Conservation (phyloP, 2,329 filamentous ascomycete genomes). For the Diaporthe longicolla region DNA sequence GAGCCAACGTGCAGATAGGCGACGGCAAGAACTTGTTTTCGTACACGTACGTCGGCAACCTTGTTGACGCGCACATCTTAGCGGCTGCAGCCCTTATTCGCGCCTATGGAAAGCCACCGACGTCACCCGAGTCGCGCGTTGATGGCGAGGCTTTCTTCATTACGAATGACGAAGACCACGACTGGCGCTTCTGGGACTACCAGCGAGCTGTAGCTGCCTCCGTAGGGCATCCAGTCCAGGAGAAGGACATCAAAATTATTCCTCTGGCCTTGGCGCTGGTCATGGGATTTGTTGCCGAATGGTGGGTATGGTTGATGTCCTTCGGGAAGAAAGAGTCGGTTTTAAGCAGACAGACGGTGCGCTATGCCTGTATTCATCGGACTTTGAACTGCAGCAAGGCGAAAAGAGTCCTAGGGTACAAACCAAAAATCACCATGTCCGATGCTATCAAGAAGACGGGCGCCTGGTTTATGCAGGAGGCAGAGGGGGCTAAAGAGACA, state of each 20-base stretch:
- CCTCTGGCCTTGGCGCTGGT: background rate
- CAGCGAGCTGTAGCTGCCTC: background rate
- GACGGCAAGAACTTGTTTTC: too few relatives aligned
- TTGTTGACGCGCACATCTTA: too few relatives aligned
- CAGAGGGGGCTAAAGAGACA: background rate
- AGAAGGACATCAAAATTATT: background rate
- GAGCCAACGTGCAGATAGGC: too few relatives aligned
- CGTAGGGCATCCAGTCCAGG: background rate
- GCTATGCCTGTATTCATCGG: slow-evolving; percentile 17
- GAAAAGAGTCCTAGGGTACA: slow-evolving; percentile 44
- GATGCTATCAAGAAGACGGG: slow-evolving; percentile 43
- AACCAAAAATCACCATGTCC: slow-evolving; percentile 41
- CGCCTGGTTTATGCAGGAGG: slow-evolving; percentile 45
- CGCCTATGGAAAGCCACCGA: too few relatives aligned
- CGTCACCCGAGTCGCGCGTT: too few relatives aligned
- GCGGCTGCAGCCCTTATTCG: too few relatives aligned
- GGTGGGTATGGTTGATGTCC: slow-evolving; percentile 3
- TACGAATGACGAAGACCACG: background rate
- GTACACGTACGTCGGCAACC: too few relatives aligned
- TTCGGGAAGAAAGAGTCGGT: background rate
- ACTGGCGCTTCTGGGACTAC: background rate
- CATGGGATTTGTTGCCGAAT: slow-evolving; percentile 6
- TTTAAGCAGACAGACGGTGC: slow-evolving; percentile 2
- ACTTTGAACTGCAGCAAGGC: slow-evolving; percentile 45
- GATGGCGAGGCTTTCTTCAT: too few relatives aligned